These are phyloP conservation scores for Calamus simplicifolius DNA, from an alignment of 176 grass and related monocot species.

Conservation along the genomic window DNA sequence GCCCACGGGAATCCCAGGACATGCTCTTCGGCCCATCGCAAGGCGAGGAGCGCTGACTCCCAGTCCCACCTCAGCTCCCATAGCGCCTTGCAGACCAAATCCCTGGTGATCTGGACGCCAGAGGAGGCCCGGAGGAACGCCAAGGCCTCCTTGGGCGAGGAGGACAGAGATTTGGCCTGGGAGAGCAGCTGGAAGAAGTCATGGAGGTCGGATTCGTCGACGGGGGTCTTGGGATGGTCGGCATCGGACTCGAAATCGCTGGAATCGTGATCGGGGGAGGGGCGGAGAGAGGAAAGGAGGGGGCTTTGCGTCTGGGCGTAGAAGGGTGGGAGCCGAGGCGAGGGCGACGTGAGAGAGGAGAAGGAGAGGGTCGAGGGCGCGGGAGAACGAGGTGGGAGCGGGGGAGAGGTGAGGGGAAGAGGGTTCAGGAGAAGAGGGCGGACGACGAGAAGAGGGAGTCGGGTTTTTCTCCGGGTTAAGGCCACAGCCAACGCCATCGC, in stretches of 20 bases:
- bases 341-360: background rate
- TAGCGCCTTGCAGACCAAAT: slow-evolving; percentile 32
- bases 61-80: slow-evolving; percentile 66
- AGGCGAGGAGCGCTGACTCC: slow-evolving; percentile 36
- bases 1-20: slow-evolving; percentile 26
- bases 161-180: slow-evolving; percentile 35
- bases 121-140: slow-evolving; percentile 34
- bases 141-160: slow-evolving; percentile 44
- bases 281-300: background rate
- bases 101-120: slow-evolving; percentile 1
- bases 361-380: background rate
- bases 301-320: background rate
- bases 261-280: slow-evolving; percentile 21
- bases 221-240: slow-evolving; percentile 1
- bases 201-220: slow-evolving; percentile 32
- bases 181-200: slow-evolving; percentile 54
- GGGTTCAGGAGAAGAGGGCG: slow-evolving; percentile 10
- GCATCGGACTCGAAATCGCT: slow-evolving; percentile 61
- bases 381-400: background rate
- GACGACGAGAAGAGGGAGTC: slow-evolving; percentile 3
- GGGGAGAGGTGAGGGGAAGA: background rate
- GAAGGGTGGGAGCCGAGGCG: background rate
- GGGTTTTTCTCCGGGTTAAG: too few species aligned
- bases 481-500: too few species aligned
- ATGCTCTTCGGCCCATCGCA: slow-evolving; percentile 50